Base-by-base conservation (phyloP, 2,329 filamentous ascomycete species). In the Elsinoe necatrix region DNA sequence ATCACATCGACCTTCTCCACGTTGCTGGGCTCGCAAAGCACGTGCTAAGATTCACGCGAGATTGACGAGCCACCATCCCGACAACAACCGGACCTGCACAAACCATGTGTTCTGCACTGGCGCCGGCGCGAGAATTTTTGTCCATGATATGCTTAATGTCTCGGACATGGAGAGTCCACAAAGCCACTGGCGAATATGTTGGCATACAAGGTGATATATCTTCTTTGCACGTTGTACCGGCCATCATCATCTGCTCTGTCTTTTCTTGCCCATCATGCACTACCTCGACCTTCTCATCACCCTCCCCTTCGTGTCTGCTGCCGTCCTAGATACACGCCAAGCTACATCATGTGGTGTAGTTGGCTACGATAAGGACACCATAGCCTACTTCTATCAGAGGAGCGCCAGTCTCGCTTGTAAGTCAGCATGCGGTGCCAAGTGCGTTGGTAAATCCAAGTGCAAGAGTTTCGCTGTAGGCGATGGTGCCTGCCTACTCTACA, bases 231-330 rank as follows among this genome's bases (percentile, higher is more conserved):
- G 16, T 20, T 16, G 11, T 42, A 21, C 39, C 14, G 11, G 16
- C 16, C 16, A 16, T 20, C 39, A 16, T 16, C 9, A 29, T 29
- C 27, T 29, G 27, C 9, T 9, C 16, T n/a, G 20, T 21, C 16
- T 16, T 20, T 11, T 20, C 11, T 20, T 42, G 39, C 39, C 35
- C 56, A 58, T 47, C 14, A 47, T 58, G 48, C 42, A 47, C 8
- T 21, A 25, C 42, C 6, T 25, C 42, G 25, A 47, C 25, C 16
- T 47, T 20, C 42, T 47, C 21, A 29, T 29, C 25, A 47, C 42
- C 14, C n/a, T 47, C 3, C 42, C 42, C 25, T 9, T 47, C 11
- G 42, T 29, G 14, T 25, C 42, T 11, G 42, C 42, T 14, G 42
- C 14, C n/a, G 12, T 47, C 42, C 20, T 47, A 7, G 42, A 47